These are phyloP conservation scores for Agaricus subrufescens DNA, from an alignment of 768 basidiomycete genomes.

Conservation along the genomic window DNA sequence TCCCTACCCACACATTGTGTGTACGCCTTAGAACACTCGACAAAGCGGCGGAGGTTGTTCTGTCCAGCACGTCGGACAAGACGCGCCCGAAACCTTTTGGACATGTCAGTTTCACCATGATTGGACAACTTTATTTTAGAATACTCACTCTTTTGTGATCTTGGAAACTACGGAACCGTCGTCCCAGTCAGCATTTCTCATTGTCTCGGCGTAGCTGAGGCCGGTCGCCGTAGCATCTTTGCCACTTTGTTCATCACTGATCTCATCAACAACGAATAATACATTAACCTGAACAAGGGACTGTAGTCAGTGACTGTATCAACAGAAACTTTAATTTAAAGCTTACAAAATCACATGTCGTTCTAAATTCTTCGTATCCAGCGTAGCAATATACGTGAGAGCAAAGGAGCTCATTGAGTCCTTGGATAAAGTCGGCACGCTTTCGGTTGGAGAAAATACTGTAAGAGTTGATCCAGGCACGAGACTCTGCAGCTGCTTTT, in stretches of 20 bases:
- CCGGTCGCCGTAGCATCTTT: slow-evolving; percentile 51
- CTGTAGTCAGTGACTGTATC: slow-evolving; percentile 2
- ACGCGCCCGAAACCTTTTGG: slow-evolving; percentile 47
- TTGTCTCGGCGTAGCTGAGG: slow-evolving; percentile 45
- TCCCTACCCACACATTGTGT: slow-evolving; percentile 54
- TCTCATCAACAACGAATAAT: slow-evolving; percentile 64
- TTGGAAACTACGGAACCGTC: slow-evolving; percentile 52
- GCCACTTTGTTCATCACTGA: slow-evolving; percentile 62
- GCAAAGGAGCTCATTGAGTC: slow-evolving; percentile 56
- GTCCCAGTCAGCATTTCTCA: slow-evolving; percentile 47
- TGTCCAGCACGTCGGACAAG: slow-evolving; percentile 41
- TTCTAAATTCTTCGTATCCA: slow-evolving; percentile 52
- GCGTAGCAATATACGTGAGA: slow-evolving; percentile 60
- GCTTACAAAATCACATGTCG: slow-evolving; percentile 56
- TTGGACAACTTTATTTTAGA: not conserved
- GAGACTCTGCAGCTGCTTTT: slow-evolving; percentile 50
- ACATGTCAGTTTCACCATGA: not conserved
- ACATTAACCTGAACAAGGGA: slow-evolving; percentile 40
- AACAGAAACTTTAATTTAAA: not conserved
- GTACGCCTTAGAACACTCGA: slow-evolving; percentile 49
- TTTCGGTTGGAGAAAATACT: slow-evolving; percentile 55
- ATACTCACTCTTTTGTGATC: slow-evolving; percentile 58
- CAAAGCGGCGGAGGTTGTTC: slow-evolving; percentile 44
- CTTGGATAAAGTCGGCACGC: slow-evolving; percentile 58
- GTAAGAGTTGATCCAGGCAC: slow-evolving; percentile 59